Evolutionary conservation across 1,284 basidiomycete species (phyloP).

Genomic region (Leccinum huronense): DNA sequence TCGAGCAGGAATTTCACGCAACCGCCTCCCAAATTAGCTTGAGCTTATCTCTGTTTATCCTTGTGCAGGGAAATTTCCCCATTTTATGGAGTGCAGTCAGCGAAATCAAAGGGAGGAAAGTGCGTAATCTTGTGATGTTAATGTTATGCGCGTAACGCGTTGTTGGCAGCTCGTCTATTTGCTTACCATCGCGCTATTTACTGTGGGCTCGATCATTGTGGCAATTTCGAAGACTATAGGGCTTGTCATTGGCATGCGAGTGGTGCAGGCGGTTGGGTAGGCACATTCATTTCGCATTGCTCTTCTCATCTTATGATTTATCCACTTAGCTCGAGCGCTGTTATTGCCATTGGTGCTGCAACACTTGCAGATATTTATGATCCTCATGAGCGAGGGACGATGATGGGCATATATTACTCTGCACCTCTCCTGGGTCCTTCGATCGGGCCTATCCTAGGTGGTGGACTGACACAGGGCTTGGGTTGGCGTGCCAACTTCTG

Average conservation of each 20-base stretch:
- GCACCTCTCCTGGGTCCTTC: conserved; percentile 62
- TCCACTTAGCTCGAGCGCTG: conserved; percentile 62
- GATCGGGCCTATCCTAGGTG: conserved; percentile 71
- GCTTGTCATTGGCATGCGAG: conserved; percentile 72
- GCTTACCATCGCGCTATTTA: conserved; percentile 58
- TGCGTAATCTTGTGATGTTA: conserved; percentile 24
- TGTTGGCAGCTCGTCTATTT: conserved; percentile 61
- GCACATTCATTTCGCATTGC: conserved; percentile 12
- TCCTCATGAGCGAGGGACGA: conserved; percentile 72
- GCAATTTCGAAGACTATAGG: conserved; percentile 62
- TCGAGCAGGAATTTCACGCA: conserved; percentile 65
- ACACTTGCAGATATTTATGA: conserved; percentile 84
- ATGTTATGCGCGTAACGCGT: neutral
- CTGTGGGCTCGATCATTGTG: conserved; percentile 61
- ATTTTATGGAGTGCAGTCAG: conserved; percentile 71
- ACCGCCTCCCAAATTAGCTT: conserved; percentile 69
- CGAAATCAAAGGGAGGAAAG: conserved; percentile 81
- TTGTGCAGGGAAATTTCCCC: conserved; percentile 69
- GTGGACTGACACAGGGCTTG: conserved; percentile 66
- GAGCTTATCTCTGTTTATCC: conserved; percentile 75
- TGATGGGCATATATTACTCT: conserved; percentile 79
- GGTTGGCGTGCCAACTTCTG: conserved; percentile 83
- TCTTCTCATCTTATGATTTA: neutral
- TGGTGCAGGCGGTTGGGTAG: conserved; percentile 64
- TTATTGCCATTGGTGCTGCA: conserved; percentile 77